A percentile compares a stretch with the other conserved stretches of the same genome.
Evolutionary conservation across 148 eudicot species (phyloP).

Genomic region (Rhododendron kiyosumense): DNA sequence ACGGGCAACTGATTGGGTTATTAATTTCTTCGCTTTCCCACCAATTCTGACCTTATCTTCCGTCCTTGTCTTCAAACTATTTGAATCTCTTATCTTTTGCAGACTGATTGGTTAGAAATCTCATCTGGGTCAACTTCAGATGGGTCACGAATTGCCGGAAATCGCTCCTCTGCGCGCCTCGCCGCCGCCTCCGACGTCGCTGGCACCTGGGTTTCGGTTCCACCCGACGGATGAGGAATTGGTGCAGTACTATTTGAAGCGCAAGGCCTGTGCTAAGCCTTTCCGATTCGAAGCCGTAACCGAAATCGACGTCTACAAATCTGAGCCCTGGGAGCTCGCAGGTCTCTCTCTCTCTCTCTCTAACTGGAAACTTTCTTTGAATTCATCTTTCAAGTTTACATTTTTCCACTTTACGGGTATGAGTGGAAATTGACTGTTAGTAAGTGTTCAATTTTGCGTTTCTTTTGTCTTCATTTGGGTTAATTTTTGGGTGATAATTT

Average conservation of each 20-base stretch:
- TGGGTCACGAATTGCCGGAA: neutral
- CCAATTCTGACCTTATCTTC: neutral
- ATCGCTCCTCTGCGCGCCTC: neutral
- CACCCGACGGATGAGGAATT: slow-evolving; percentile 43
- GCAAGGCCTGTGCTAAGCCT: slow-evolving; percentile 30
- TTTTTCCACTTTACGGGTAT: neutral
- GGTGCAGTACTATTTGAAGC: slow-evolving; percentile 34
- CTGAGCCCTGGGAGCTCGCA: slow-evolving; percentile 38
- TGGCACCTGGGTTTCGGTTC: slow-evolving; percentile 40
- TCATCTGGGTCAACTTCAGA: neutral
- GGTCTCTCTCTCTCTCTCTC: slow-evolving; percentile 15
- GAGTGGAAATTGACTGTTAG: neutral
- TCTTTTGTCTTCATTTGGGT: neutral
- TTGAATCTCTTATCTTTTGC: neutral
- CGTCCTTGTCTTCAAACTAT: neutral
- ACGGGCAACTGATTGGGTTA: slow-evolving; percentile 11
- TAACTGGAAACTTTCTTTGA: neutral
- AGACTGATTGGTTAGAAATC: neutral
- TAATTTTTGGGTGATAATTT: neutral
- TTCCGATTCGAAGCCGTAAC: slow-evolving; percentile 37
- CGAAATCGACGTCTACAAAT: slow-evolving; percentile 35
- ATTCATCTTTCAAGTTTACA: neutral
- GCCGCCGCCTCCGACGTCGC: slow-evolving; percentile 21
- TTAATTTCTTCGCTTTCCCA: slow-evolving; percentile 9
- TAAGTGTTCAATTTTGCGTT: neutral